Conservation (phyloP, 2,329 filamentous ascomycete genomes). For the Whalleya microplaca region DNA sequence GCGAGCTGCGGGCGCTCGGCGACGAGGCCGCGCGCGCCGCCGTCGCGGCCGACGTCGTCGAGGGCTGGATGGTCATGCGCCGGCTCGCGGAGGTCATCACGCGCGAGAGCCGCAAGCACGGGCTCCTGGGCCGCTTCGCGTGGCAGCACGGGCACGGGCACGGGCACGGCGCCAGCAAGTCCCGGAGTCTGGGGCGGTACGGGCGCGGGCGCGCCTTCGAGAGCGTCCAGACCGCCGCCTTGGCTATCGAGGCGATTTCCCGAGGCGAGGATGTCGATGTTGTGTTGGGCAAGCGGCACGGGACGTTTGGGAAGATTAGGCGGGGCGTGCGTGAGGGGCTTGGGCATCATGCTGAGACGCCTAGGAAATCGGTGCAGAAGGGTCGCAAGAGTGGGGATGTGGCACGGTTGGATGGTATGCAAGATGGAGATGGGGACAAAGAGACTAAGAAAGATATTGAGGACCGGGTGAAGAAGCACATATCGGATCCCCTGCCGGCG, state of each 20-base stretch:
- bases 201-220: constrained; percentile 52
- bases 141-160: constrained; percentile 29
- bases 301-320: not conserved
- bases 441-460: not conserved
- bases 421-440: not conserved
- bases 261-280: constrained; percentile 47
- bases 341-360: not conserved
- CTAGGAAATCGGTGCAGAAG: no score
- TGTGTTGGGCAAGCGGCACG: constrained; percentile 25
- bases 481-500: not conserved
- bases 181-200: constrained; percentile 41
- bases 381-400: not conserved
- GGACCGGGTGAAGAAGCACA: not conserved
- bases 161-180: constrained; percentile 36
- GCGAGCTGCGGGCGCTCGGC: constrained; percentile 44
- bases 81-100: constrained; percentile 45
- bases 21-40: constrained; percentile 35
- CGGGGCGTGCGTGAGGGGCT: not conserved
- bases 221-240: constrained; percentile 51
- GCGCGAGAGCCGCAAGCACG: constrained; percentile 35
- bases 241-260: constrained; percentile 49
- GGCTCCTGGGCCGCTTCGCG: not conserved
- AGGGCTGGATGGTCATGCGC: constrained; percentile 48
- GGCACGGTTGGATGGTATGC: not conserved
- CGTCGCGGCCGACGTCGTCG: constrained; percentile 27